Evolutionary conservation across 805 yeast species (phyloP), one percentile per base, ranked within the genome.

Genomic region (Saccharomycopsis fermentans): DNA sequence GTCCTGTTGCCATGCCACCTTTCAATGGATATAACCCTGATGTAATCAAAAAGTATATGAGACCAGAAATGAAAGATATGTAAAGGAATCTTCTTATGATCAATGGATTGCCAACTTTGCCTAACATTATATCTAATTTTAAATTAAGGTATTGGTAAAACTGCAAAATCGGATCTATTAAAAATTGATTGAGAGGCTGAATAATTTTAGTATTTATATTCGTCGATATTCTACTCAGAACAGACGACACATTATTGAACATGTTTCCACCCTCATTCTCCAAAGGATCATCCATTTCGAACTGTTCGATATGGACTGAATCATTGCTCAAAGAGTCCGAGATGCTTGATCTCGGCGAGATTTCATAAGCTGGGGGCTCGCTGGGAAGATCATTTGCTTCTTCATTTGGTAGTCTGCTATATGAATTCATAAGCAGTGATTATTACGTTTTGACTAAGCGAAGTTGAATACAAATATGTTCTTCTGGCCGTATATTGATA

Each of bases 81-180:
- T 89, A 89, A 2, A 87, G 69, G 43, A 91, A 74, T 48, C 98
- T 74, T 64, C 87, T 86, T 29, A 91, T 82, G 29, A 92, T 59
- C 19, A 61, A 37, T n/a, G 63, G 63, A 51, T 61, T 61, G 16
- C 63, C 63, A 34, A 61, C 21, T 52, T 61, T 61, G 2, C 56
- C 57, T 12, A 92, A 70, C 29, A 76, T 70, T 34, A 73, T 70
- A 64, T 91, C 96, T 56, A 81, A 72, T 56, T 77, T 75, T 43
- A 73, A 21, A 43, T 43, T 21, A 43, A 43, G 29, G 24, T 43
- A 43, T 43, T 43, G 50, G 14, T 43, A 43, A 21, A 21, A 43
- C 24, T 21, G 50, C 17, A 43, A 43, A 8, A 43, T 43, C n/a
- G 50, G 50, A 43, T 43, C 50, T 21, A 43, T 43, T 43, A 43